Conservation (phyloP, 768 basidiomycete species). For the Termitomyces sp. region DNA sequence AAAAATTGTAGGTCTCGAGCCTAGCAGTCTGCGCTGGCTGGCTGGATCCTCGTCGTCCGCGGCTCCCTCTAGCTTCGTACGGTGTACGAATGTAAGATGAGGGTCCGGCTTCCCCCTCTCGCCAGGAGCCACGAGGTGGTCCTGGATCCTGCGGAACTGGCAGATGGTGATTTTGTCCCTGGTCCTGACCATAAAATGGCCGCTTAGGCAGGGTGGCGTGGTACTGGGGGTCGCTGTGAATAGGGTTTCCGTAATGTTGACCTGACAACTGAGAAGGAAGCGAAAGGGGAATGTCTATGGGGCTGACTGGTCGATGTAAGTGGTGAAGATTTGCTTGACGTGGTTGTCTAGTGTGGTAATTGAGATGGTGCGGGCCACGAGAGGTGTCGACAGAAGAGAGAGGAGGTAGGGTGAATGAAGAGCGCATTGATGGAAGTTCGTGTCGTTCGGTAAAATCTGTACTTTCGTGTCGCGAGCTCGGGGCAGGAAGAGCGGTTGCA, state of each 20-base stretch:
- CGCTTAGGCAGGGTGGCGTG: constrained; percentile 22
- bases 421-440: constrained; percentile 13
- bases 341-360: constrained; percentile 7
- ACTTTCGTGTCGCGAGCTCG: constrained; percentile 1
- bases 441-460: constrained; percentile 10
- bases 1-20: constrained; percentile 13
- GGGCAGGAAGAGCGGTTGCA: constrained; percentile 10
- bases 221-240: constrained; percentile 26
- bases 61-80: constrained; percentile 11
- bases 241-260: constrained; percentile 24
- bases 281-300: constrained; percentile 15
- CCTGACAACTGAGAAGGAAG: constrained; percentile 11
- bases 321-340: neutral
- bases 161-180: constrained; percentile 10
- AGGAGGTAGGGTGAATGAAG: constrained; percentile 11
- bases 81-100: constrained; percentile 29
- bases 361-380: constrained; percentile 5
- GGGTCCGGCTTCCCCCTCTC: constrained; percentile 42
- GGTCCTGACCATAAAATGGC: constrained; percentile 16
- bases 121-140: constrained; percentile 15
- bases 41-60: constrained; percentile 18
- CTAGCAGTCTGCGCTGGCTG: constrained; percentile 17
- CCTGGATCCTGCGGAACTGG: constrained; percentile 14
- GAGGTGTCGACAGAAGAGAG: constrained; percentile 6
- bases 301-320: constrained; percentile 3